A percentile compares a stretch with the other conserved stretches of the same genome.
Conservation (phyloP, 106 monocot species). For the Allium sativum region DNA sequence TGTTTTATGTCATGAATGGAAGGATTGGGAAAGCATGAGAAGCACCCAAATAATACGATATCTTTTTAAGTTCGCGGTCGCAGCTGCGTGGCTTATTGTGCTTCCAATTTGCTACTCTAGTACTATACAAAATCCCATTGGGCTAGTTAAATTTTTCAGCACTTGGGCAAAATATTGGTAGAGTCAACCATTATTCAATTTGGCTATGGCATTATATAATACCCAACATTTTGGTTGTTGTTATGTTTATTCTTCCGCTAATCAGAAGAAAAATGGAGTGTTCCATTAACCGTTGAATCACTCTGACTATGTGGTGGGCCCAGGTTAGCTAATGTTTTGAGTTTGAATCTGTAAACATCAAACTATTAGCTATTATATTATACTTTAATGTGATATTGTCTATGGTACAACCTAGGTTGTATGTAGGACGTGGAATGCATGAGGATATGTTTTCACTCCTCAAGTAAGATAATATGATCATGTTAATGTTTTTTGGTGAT, state of each 20-base stretch:
- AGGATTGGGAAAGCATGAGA: conserved; percentile 85
- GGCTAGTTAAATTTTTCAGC: conserved; percentile 69
- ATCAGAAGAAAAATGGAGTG: conserved; percentile 54
- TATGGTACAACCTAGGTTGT: conserved; percentile 57
- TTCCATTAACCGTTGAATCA: conserved; percentile 49
- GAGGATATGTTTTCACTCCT: conserved; percentile 73
- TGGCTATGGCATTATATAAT: conserved; percentile 78
- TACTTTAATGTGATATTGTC: not conserved
- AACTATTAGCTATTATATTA: not conserved
- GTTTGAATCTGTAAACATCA: not conserved
- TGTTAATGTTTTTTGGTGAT: no score
- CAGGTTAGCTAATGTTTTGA: conserved; percentile 33
- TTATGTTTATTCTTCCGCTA: conserved; percentile 74
- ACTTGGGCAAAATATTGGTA: conserved; percentile 66
- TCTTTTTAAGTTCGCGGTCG: conserved; percentile 69
- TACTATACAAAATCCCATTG: conserved; percentile 76
- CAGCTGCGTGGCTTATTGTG: conserved; percentile 71
- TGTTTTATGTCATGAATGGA: no score
- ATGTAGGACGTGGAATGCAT: conserved; percentile 96
- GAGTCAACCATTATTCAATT: conserved; percentile 59
- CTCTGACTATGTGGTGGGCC: conserved; percentile 86
- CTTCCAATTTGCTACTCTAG: conserved; percentile 71
- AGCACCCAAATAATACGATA: conserved; percentile 73
- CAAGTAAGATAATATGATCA: conserved; percentile 46
- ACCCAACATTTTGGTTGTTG: conserved; percentile 75